Conservation (phyloP, 352 stramenopile genomes). For the Globisporangium apiculatum region DNA sequence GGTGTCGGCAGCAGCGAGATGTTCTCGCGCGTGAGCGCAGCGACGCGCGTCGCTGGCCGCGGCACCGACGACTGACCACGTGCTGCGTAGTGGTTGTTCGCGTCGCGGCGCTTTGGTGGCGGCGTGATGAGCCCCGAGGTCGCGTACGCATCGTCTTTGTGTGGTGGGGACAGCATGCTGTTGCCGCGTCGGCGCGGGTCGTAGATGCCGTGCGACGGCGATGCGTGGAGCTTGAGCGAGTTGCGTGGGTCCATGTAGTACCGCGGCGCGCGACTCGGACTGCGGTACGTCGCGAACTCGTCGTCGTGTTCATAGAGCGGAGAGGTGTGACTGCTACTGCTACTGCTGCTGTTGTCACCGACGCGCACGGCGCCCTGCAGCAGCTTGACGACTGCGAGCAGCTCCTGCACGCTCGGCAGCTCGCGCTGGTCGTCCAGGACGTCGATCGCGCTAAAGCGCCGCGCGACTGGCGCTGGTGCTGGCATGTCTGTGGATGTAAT, state of each 20-base stretch:
- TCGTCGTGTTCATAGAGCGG: slow-evolving; percentile 11
- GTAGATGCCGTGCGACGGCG: slow-evolving; percentile 11
- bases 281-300: slow-evolving; percentile 26
- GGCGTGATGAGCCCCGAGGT: slow-evolving; percentile 27
- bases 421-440: slow-evolving; percentile 16
- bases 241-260: slow-evolving; percentile 12
- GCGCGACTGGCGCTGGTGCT: not conserved
- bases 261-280: slow-evolving; percentile 13
- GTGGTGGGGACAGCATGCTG: slow-evolving; percentile 4
- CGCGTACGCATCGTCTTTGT: slow-evolving; percentile 7
- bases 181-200: slow-evolving; percentile 10
- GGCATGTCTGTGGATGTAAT: not conserved
- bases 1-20: slow-evolving; percentile 64
- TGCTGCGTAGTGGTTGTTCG: not conserved
- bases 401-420: slow-evolving; percentile 43
- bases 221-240: slow-evolving; percentile 4
- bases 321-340: not conserved
- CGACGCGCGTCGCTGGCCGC: slow-evolving; percentile 37
- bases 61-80: slow-evolving; percentile 15
- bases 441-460: slow-evolving; percentile 2
- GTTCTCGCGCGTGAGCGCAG: slow-evolving; percentile 71
- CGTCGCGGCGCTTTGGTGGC: slow-evolving; percentile 15
- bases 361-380: slow-evolving; percentile 47
- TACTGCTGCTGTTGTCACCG: slow-evolving; percentile 3
- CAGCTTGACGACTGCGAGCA: slow-evolving; percentile 39